A percentile compares a stretch with the other conserved stretches of the same genome.
These are phyloP conservation scores for Corynascus novoguineensis DNA, from an alignment of 495 filamentous ascomycete genomes.

Conservation along the genomic window DNA sequence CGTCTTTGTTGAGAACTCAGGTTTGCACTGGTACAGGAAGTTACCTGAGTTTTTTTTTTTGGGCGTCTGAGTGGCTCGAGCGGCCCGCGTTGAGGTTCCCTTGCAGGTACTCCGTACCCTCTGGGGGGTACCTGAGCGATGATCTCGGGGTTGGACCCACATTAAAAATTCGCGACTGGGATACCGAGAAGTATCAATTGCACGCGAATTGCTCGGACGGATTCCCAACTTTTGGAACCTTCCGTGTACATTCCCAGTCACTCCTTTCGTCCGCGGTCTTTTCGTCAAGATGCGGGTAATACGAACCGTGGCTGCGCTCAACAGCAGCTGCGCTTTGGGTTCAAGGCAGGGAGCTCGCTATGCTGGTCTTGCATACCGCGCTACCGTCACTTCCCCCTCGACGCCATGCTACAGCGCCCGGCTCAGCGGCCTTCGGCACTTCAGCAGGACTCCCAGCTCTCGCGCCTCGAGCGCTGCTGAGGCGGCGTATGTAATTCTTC, in stretches of 20 bases:
- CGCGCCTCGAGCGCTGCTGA: conserved; percentile 30
- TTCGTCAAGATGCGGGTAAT: conserved; percentile 41
- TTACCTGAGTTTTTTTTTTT: too few relatives aligned
- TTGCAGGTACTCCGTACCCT: too few relatives aligned
- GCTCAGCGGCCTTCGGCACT: conserved; percentile 23
- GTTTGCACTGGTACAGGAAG: too few relatives aligned
- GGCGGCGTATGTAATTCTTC: conserved; percentile 26
- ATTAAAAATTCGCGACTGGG: conserved; percentile 34
- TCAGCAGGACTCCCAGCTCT: conserved; percentile 24
- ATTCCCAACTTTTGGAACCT: conserved; percentile 13
- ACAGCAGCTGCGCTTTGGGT: conserved; percentile 33
- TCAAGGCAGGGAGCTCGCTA: conserved; percentile 30
- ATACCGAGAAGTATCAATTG: conserved; percentile 10
- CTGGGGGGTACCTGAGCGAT: background rate
- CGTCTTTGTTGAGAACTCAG: too few relatives aligned
- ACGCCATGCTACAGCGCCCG: conserved; percentile 15
- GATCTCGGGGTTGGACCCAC: conserved; percentile 14
- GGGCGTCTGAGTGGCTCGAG: too few relatives aligned
- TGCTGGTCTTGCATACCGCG: conserved; percentile 27
- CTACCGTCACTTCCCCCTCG: conserved; percentile 10
- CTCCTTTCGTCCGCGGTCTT: conserved; percentile 22
- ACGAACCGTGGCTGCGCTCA: conserved; percentile 39
- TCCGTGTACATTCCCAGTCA: conserved; percentile 18
- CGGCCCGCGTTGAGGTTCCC: too few relatives aligned
- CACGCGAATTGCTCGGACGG: conserved; percentile 6